Percentiles rank a stretch among this genome's conserved stretches.
These are phyloP conservation scores for Amphirosellinia nigrospora DNA, from an alignment of 495 filamentous ascomycete species.

Conservation along the genomic window DNA sequence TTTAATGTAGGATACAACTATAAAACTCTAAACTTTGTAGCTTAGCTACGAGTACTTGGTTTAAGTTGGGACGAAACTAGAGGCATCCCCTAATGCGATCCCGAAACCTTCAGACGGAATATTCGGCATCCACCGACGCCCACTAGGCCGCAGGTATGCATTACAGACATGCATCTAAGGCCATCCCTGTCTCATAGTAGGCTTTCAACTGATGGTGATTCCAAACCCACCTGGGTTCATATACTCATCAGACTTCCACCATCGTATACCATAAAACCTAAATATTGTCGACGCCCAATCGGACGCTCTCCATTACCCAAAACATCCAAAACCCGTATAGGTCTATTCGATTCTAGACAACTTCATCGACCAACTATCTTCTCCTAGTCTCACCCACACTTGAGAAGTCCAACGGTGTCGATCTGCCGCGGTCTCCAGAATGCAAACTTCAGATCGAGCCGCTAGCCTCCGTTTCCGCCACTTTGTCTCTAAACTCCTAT, in stretches of 20 bases:
- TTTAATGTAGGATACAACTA: background rate
- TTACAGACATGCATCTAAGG: background rate
- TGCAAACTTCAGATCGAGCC: constrained; percentile 14
- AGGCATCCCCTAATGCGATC: constrained; percentile 7
- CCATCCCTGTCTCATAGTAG: constrained; percentile 8
- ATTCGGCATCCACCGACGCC: background rate
- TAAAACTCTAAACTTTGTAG: background rate
- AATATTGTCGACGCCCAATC: constrained; percentile 17
- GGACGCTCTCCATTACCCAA: background rate
- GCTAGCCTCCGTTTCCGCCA: constrained; percentile 7
- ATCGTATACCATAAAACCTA: constrained; percentile 19
- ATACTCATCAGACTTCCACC: constrained; percentile 20
- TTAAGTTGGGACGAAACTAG: background rate
- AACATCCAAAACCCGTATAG: background rate
- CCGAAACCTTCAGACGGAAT: constrained; percentile 10
- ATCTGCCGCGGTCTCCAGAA: background rate
- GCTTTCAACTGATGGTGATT: background rate
- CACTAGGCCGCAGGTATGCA: constrained; percentile 10
- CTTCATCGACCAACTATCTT: constrained; percentile 1
- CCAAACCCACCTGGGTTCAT: constrained; percentile 13
- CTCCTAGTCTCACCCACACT: background rate
- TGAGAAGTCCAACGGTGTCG: background rate
- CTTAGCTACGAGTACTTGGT: background rate
- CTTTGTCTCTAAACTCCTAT: constrained; percentile 17
- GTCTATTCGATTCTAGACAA: background rate